A percentile compares a stretch with the other conserved stretches of the same genome.
Evolutionary conservation across 306 rosid genomes (phyloP).

Genomic region (Crotalaria pallida): DNA sequence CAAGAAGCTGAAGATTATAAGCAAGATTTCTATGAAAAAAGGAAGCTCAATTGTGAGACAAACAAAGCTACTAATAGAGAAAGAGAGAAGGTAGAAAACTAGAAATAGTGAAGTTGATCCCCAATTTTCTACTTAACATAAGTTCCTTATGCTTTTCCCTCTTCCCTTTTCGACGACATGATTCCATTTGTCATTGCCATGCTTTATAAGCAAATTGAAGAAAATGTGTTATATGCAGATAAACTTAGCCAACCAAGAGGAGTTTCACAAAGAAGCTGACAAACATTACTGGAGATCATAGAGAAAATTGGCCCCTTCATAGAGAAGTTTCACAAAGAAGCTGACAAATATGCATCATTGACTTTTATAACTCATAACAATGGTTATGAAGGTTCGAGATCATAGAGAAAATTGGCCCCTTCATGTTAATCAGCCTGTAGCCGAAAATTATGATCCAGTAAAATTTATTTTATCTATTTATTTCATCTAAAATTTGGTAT

Average conservation of each 20-base stretch:
- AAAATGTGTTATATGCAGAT: slow-evolving; percentile 38
- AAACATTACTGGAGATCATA: slow-evolving; percentile 86
- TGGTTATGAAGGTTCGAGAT: no score
- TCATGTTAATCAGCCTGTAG: no score
- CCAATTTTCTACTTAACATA: neutral
- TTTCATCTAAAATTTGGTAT: neutral
- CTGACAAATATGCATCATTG: slow-evolving; percentile 72
- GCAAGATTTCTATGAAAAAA: slow-evolving; percentile 61
- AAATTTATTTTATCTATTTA: slow-evolving; percentile 7
- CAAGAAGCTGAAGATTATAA: slow-evolving; percentile 86
- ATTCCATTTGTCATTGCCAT: neutral
- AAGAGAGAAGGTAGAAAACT: no score
- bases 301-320: slow-evolving; percentile 84
- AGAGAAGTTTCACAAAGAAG: slow-evolving; percentile 86
- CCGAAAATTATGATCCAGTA: slow-evolving; percentile 95
- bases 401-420: no score
- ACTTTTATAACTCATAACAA: no score
- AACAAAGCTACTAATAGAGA: no score
- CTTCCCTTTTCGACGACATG: neutral
- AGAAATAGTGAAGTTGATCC: no score
- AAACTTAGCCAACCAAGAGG: slow-evolving; percentile 70
- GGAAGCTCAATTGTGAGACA: no score
- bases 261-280: slow-evolving; percentile 94
- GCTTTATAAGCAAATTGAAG: slow-evolving; percentile 17
- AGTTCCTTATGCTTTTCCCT: neutral